Evolutionary conservation across 208 protist species (phyloP).

Genomic region (Trypanosoma boissoni): DNA sequence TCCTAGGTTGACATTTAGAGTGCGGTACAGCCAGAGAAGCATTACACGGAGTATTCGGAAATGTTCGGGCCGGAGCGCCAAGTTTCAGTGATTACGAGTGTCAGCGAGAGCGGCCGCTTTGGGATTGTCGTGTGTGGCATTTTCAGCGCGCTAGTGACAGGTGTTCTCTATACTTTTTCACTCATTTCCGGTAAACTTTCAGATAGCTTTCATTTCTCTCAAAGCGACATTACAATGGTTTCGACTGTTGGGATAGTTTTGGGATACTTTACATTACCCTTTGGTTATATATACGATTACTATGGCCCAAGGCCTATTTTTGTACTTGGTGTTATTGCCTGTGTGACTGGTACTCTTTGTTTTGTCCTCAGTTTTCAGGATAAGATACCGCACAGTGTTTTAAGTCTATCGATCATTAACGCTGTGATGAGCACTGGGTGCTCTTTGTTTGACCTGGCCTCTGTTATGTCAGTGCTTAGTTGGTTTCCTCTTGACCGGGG

Average conservation of each 20-base stretch:
- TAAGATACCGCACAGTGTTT: conserved; percentile 35
- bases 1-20: too few relatives aligned
- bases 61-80: too few relatives aligned
- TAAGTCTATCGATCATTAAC: conserved; percentile 39
- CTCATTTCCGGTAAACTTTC: conserved; percentile 39
- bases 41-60: too few relatives aligned
- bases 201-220: conserved; percentile 29
- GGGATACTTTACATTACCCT: conserved; percentile 49
- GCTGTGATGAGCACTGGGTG: conserved; percentile 46
- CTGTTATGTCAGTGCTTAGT: conserved; percentile 41
- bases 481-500: conserved; percentile 53
- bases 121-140: conserved; percentile 38
- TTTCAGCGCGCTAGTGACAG: conserved; percentile 42
- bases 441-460: conserved; percentile 49
- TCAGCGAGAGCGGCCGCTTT: conserved; percentile 28
- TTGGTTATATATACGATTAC: conserved; percentile 56
- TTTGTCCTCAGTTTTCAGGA: conserved; percentile 39
- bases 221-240: conserved; percentile 53
- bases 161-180: conserved; percentile 38
- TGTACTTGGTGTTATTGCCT: conserved; percentile 31
- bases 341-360: conserved; percentile 30
- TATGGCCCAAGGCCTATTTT: conserved; percentile 53
- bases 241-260: conserved; percentile 53
- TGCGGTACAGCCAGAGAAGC: too few relatives aligned
- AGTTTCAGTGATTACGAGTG: conserved; percentile 2